Base-by-base conservation (phyloP, 768 basidiomycete species). In the Cubamyces sp. region DNA sequence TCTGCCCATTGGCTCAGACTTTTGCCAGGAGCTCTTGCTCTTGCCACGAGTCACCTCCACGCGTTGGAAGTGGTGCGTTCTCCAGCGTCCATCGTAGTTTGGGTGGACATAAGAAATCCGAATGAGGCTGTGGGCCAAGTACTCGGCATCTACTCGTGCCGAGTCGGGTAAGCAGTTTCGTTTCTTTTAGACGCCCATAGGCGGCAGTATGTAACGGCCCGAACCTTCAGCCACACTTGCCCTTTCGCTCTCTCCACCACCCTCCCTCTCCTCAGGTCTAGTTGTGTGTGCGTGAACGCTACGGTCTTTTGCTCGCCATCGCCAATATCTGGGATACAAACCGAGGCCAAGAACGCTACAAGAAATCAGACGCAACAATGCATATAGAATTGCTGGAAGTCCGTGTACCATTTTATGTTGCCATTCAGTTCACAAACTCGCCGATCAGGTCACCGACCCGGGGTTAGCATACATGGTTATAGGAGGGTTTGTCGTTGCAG, bases 381-480 rank as follows among this genome's bases (percentile, higher is more conserved):
- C 7, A 43, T 26, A 14, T 70, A 23, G 54, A 69, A 14, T 51
- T 73, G 37, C 43, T 69, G 46, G 65, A 73, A 71, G 72, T 73
- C 61, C 69, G 72, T 73, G 49, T 39, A 52, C 21, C 67, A 67
- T 61, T 43, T 21, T 39, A 19, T 57, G 21, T n/a, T 30, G 15
- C 28, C 25, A 26, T 61, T 34, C 62, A 58, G 42, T 61, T 73
- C 69, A 73, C 69, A 69, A 68, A 73, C 67, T 66, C 63, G 70
- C 62, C 62, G 34, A 49, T 18, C 54, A 90, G 89, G 77, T 84
- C 2, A 80, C 85, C 1, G 68, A 77, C 28, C 71, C 83, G 1
- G 77, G 83, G 19, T 66, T 88, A 64, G 84, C 85, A 11, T 90
- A 90, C 66, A 83, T 84, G 23, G 82, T 84, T 60, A 71, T 90